Evolutionary conservation across 371 early-diverging fungal species (phyloP).

Genomic region (Funneliformis caledonium): DNA sequence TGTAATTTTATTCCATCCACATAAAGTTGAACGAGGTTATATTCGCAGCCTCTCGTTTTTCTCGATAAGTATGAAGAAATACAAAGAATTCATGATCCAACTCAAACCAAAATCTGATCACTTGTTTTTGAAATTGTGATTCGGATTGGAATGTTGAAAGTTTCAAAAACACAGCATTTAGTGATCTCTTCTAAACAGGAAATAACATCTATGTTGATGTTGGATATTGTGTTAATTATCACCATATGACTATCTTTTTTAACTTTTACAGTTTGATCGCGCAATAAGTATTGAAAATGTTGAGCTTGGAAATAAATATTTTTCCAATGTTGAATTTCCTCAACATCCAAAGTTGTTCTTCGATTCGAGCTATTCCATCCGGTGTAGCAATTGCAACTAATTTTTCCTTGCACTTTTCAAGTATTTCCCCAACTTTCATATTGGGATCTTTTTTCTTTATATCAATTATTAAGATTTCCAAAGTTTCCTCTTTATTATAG

Average conservation of each 20-base stretch:
- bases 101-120: slow-evolving; percentile 41
- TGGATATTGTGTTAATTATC: no score
- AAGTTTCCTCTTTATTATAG: slow-evolving; percentile 24
- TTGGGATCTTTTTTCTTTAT: slow-evolving; percentile 6
- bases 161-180: slow-evolving; percentile 20
- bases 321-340: no score
- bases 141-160: slow-evolving; percentile 35
- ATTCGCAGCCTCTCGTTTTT: background rate
- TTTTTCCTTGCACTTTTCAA: slow-evolving; percentile 17
- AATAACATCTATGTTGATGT: slow-evolving; percentile 36
- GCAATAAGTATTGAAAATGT: background rate
- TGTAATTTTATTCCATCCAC: slow-evolving; percentile 37
- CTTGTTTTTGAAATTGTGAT: slow-evolving; percentile 30
- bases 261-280: background rate
- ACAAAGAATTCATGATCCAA: slow-evolving; percentile 25
- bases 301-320: slow-evolving; percentile 13
- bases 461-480: slow-evolving; percentile 28
- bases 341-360: background rate
- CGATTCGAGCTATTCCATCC: slow-evolving; percentile 25
- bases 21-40: slow-evolving; percentile 25
- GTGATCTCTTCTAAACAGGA: background rate
- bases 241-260: background rate
- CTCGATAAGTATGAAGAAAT: slow-evolving; percentile 34
- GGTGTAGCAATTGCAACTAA: slow-evolving; percentile 31
- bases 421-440: background rate